A percentile compares a stretch with the other conserved stretches of the same genome.
These are phyloP conservation scores for Trebouxia sp. DNA, from an alignment of 139 green algal genomes.

Conservation along the genomic window DNA sequence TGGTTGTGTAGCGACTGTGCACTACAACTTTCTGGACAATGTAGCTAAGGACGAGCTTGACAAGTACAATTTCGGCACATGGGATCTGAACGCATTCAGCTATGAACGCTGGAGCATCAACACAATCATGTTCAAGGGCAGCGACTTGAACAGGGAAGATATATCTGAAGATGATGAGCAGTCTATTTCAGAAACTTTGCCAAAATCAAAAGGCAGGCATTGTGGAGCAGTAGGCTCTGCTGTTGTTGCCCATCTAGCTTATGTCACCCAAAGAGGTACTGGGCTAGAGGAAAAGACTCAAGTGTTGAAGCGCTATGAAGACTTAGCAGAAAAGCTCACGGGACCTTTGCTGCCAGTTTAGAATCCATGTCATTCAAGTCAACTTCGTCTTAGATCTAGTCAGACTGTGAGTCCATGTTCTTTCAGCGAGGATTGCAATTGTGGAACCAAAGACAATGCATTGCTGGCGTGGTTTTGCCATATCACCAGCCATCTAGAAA, in stretches of 20 bases:
- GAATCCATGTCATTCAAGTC: too few species aligned
- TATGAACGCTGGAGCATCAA: constrained; percentile 15
- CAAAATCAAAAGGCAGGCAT: constrained; percentile 18
- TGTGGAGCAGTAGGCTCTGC: neutral
- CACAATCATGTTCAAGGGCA: constrained; percentile 11
- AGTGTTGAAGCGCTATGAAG: neutral
- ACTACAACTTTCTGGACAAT: neutral
- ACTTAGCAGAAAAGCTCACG: neutral
- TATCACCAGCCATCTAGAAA: too few species aligned
- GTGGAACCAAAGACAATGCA: too few species aligned
- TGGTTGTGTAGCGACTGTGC: neutral
- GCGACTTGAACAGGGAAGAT: neutral
- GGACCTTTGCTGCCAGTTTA: neutral
- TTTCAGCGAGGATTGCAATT: too few species aligned
- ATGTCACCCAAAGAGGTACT: neutral
- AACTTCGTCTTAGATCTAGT: too few species aligned
- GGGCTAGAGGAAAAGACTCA: neutral
- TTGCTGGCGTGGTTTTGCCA: too few species aligned
- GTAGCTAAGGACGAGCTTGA: neutral
- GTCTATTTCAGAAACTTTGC: neutral
- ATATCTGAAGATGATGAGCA: neutral
- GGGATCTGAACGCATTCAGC: neutral
- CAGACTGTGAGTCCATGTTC: too few species aligned
- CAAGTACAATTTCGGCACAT: neutral
- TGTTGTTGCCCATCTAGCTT: neutral